Evolutionary conservation across 345 rosid species (phyloP).

Genomic region (Acer yangbiense): DNA sequence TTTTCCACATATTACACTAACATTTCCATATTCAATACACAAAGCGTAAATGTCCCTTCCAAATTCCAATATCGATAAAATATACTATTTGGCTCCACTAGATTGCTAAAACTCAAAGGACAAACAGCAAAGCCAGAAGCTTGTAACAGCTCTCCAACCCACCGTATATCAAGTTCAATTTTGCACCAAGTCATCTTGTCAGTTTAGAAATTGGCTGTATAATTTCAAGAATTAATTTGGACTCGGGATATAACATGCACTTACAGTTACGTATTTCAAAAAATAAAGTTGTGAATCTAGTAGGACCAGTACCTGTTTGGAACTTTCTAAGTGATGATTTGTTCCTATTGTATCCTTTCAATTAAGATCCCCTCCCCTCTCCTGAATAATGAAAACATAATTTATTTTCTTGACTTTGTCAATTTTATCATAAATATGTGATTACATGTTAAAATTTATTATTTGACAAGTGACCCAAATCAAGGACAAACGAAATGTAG

Average conservation of each 20-base stretch:
- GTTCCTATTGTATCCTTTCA: neutral
- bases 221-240: neutral
- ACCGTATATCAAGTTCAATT: neutral
- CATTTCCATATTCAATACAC: constrained; percentile 1
- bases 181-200: neutral
- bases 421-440: neutral
- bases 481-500: neutral
- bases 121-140: neutral
- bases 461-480: neutral
- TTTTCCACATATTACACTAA: neutral
- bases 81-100: neutral
- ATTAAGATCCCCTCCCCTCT: neutral
- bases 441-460: constrained; percentile 1
- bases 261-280: neutral
- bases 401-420: neutral
- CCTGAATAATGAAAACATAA: neutral
- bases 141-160: neutral
- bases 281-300: neutral
- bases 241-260: neutral
- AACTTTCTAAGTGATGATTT: neutral
- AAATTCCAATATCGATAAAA: neutral
- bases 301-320: neutral
- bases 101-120: neutral
- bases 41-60: neutral
- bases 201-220: neutral